Conservation (phyloP, 768 basidiomycete species). For the Russula sp. region DNA sequence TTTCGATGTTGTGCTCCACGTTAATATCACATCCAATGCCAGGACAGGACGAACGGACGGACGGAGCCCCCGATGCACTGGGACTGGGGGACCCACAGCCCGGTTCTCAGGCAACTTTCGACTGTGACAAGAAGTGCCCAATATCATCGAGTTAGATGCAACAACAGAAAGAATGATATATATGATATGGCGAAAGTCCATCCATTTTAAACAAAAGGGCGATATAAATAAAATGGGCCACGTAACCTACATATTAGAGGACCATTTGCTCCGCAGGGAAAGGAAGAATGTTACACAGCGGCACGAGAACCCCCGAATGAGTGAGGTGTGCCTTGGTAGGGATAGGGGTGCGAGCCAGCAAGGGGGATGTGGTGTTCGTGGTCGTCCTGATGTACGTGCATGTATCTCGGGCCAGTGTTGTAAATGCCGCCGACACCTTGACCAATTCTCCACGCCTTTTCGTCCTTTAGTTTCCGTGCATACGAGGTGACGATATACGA, state of each 20-base stretch:
- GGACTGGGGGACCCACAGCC: no score
- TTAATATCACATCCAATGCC: no score
- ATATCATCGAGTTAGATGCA: background rate
- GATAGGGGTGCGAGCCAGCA: constrained; percentile 2
- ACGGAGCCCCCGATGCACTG: no score
- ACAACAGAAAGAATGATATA: background rate
- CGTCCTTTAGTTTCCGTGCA: background rate
- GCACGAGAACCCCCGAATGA: constrained; percentile 1
- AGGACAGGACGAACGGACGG: no score
- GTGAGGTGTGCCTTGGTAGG: background rate
- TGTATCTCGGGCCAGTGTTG: background rate
- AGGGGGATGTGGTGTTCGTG: constrained; percentile 5
- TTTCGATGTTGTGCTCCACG: no score
- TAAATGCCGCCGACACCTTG: background rate
- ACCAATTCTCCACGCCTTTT: constrained; percentile 1
- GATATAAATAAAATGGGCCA: background rate
- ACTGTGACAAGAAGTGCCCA: background rate
- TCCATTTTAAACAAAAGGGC: background rate
- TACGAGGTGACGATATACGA: constrained; percentile 15
- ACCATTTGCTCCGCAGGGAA: background rate
- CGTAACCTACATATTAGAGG: background rate
- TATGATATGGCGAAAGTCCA: background rate
- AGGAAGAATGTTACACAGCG: background rate
- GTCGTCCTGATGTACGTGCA: background rate
- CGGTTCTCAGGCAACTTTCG: no score